Evolutionary conservation across 2,329 filamentous ascomycete species (phyloP).

Genomic region (Pseudodiploospora longispora): DNA sequence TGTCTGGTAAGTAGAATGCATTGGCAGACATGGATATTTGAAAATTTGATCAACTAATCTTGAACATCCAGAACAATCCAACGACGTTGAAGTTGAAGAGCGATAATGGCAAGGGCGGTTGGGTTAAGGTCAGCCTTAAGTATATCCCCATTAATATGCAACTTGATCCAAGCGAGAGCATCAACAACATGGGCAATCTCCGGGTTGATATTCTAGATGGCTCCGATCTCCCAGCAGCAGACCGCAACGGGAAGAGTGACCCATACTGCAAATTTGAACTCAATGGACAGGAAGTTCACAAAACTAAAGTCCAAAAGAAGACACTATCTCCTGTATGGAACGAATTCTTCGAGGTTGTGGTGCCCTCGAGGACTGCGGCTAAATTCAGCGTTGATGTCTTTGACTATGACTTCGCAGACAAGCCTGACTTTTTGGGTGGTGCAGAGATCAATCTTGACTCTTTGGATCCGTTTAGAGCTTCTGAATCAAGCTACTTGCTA

Average conservation of each 20-base stretch:
- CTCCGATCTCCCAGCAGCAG: constrained; percentile 79
- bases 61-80: constrained; percentile 64
- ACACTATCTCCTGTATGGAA: constrained; percentile 93
- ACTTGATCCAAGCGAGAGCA: constrained; percentile 88
- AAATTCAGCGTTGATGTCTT: constrained; percentile 78
- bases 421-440: constrained; percentile 81
- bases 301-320: constrained; percentile 95
- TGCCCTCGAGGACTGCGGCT: constrained; percentile 77
- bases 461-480: constrained; percentile 76
- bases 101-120: constrained; percentile 66
- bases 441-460: constrained; percentile 67
- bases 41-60: background rate
- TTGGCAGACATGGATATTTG: background rate
- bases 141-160: constrained; percentile 93
- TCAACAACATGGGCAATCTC: constrained; percentile 96
- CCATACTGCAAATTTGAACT: constrained; percentile 93
- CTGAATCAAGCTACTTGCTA: constrained; percentile 65
- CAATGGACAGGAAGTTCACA: constrained; percentile 83
- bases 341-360: constrained; percentile 79
- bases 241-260: constrained; percentile 94
- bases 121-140: constrained; percentile 84
- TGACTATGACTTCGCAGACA: constrained; percentile 96
- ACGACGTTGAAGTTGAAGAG: constrained; percentile 74
- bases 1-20: constrained; percentile 56
- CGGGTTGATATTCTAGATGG: constrained; percentile 90